Conservation (phyloP, 768 basidiomycete species). For the Suillus ampliporus region DNA sequence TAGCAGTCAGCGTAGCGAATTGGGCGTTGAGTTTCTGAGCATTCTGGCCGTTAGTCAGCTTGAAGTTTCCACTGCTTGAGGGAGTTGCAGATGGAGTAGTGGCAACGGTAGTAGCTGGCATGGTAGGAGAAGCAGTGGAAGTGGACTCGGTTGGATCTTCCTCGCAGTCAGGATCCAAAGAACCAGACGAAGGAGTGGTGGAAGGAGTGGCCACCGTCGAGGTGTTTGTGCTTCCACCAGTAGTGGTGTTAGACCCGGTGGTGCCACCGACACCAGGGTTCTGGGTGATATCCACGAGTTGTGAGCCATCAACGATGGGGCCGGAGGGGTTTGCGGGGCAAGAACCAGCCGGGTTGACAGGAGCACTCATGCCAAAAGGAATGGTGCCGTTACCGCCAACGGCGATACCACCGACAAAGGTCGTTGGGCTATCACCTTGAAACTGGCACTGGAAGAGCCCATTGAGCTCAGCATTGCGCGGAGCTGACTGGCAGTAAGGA, state of each 20-base stretch:
- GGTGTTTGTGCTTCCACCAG: constrained; percentile 10
- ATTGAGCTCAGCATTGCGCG: constrained; percentile 55
- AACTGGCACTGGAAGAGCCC: constrained; percentile 67
- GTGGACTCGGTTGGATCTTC: not conserved
- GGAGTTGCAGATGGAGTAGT: constrained; percentile 17
- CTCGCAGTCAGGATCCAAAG: constrained; percentile 14
- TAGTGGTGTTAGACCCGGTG: not conserved
- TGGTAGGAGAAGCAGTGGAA: not conserved
- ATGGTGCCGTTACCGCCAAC: constrained; percentile 56
- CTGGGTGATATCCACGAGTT: constrained; percentile 43
- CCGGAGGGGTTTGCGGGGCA: constrained; percentile 55
- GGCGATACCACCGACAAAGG: constrained; percentile 49
- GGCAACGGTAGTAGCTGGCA: not conserved
- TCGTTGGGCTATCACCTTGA: constrained; percentile 47
- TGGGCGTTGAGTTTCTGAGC: constrained; percentile 58
- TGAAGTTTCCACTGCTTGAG: constrained; percentile 18
- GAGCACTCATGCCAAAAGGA: constrained; percentile 50
- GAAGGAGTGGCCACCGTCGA: constrained; percentile 8
- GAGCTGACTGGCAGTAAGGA: constrained; percentile 60
- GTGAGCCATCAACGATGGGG: constrained; percentile 54
- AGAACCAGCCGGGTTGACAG: constrained; percentile 52
- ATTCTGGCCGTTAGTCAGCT: constrained; percentile 48
- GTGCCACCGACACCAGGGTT: constrained; percentile 38
- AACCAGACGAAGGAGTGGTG: constrained; percentile 1
- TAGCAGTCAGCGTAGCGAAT: constrained; percentile 52